Conservation (phyloP, 495 filamentous ascomycete species). For the Penicillium canariense region DNA sequence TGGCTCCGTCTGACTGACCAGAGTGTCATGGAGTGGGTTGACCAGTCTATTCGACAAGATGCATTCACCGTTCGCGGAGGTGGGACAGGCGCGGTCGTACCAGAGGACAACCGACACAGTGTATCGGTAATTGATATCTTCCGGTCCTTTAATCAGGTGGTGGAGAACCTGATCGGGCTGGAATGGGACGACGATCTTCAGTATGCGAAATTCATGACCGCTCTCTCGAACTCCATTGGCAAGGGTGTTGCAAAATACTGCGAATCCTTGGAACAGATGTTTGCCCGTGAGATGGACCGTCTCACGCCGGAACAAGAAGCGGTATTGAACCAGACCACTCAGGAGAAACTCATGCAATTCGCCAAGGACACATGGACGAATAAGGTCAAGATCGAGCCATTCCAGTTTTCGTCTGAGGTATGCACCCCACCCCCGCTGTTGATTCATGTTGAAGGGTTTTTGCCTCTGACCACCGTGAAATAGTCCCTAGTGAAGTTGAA, state of each 20-base stretch:
- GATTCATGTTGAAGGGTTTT: constrained; percentile 1
- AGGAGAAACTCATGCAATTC: constrained; percentile 85
- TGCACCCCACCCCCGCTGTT: background rate
- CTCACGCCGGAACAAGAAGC: constrained; percentile 83
- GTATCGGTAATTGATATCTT: constrained; percentile 93
- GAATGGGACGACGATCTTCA: constrained; percentile 93
- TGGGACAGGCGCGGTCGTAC: constrained; percentile 55
- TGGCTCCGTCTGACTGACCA: constrained; percentile 83
- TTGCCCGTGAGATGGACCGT: constrained; percentile 90
- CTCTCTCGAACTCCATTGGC: constrained; percentile 83
- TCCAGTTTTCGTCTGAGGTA: constrained; percentile 95
- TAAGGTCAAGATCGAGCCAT: constrained; percentile 93
- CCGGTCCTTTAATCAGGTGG: constrained; percentile 83
- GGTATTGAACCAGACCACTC: constrained; percentile 71
- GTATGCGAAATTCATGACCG: constrained; percentile 95
- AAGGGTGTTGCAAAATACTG: constrained; percentile 85
- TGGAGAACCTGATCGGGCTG: constrained; percentile 80
- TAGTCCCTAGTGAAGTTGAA: constrained; percentile 97
- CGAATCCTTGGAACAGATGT: constrained; percentile 82
- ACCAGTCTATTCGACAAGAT: constrained; percentile 87
- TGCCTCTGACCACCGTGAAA: background rate
- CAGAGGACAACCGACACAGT: constrained; percentile 86
- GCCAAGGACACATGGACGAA: constrained; percentile 94
- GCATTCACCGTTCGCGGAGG: constrained; percentile 67
- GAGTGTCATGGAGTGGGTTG: constrained; percentile 81